Evolutionary conservation across 129 eudicot genomes (phyloP), one percentile per base, ranked within the genome.

Genomic region (Deinandra increscens): DNA sequence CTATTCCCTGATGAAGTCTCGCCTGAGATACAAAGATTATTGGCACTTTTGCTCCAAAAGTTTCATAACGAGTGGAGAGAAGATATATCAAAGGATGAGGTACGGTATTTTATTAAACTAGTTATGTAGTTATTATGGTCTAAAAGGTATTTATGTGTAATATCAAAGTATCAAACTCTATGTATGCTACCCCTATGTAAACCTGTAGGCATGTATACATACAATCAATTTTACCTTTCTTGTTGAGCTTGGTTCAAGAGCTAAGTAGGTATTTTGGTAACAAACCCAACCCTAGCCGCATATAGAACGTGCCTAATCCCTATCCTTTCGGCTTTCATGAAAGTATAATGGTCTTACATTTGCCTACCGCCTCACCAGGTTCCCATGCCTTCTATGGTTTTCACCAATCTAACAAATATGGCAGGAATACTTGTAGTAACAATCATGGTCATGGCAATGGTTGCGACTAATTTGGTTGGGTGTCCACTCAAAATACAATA

Each of bases 11-110:
- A 77, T 60, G 83, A 85, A 70, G 85, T 79, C 53, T 43, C 23
- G 44, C 83, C 83, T 68, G 83, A 79, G 37, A 73, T 85, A 66
- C 87, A 88, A 58, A 79, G 85, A 70, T 73, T 88, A 55, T 75
- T 88, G 80, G 85, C 96, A 18, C 85, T 88, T 79, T 73, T 88
- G 60, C 80, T 88, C 33, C 96, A 88, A 14, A 88, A 88, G 80
- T 88, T 88, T 12, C 91, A 85, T 60, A 73, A 29, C 5, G 85
- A 88, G 68, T 88, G 96, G 96, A 84, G 81, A 56, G 84, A 85
- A 73, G 91, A 88, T 80, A 75, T 81, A 71, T 74, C 59, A 3
- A 81, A 81, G 66, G 91, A 85, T 46, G 87, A 80, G 89, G 96
- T 85, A 69, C 60, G 64, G 2, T 62, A 23, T 45, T 22, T 50